Percentiles rank a stretch among this genome's conserved stretches.
Conservation (phyloP, 1,139 yeast species). For the Groenewaldozyma sp. region DNA sequence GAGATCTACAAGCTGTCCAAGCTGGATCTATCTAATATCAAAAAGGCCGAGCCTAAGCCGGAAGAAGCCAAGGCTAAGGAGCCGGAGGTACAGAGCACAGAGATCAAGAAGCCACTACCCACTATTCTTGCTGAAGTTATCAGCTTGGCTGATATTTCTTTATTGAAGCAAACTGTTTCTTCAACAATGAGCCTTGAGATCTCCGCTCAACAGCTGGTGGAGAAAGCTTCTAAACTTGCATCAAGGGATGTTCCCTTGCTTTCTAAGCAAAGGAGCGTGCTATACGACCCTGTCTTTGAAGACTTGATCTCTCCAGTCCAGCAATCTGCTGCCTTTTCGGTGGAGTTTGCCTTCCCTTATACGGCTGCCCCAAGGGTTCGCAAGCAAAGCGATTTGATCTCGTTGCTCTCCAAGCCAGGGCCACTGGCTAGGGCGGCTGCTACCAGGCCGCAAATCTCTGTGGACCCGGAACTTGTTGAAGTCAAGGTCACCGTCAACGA, state of each 20-base stretch:
- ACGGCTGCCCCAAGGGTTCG: slow-evolving; percentile 1
- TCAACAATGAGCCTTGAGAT: slow-evolving; percentile 25
- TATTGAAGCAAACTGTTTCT: slow-evolving; percentile 23
- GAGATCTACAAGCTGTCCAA: slow-evolving; percentile 52
- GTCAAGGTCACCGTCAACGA: slow-evolving; percentile 42
- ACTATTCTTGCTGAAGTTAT: slow-evolving; percentile 12
- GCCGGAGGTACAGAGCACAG: slow-evolving; percentile 10
- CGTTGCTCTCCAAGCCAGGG: slow-evolving; percentile 7
- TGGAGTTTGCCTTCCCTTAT: slow-evolving; percentile 44
- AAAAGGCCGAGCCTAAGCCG: slow-evolving; percentile 6
- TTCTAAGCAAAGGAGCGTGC: slow-evolving; percentile 34
- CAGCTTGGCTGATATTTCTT: slow-evolving; percentile 16
- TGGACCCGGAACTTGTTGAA: slow-evolving; percentile 17
- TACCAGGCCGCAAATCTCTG: slow-evolving; percentile 17
- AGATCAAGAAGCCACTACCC: slow-evolving; percentile 10
- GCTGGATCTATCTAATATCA: slow-evolving; percentile 67
- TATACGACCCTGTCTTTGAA: slow-evolving; percentile 59
- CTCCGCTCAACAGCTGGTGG: slow-evolving; percentile 27
- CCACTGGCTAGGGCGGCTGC: slow-evolving; percentile 19
- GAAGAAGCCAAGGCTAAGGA: slow-evolving; percentile 10
- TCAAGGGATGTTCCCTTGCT: slow-evolving; percentile 31
- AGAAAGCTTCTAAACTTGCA: slow-evolving; percentile 34
- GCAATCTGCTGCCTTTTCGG: slow-evolving; percentile 37
- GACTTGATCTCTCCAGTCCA: slow-evolving; percentile 42
- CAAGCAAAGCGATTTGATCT: slow-evolving; percentile 2